Evolutionary conservation across 495 filamentous ascomycete species (phyloP), one percentile per base, ranked within the genome.

Genomic region (Hypoxylon fuscum): DNA sequence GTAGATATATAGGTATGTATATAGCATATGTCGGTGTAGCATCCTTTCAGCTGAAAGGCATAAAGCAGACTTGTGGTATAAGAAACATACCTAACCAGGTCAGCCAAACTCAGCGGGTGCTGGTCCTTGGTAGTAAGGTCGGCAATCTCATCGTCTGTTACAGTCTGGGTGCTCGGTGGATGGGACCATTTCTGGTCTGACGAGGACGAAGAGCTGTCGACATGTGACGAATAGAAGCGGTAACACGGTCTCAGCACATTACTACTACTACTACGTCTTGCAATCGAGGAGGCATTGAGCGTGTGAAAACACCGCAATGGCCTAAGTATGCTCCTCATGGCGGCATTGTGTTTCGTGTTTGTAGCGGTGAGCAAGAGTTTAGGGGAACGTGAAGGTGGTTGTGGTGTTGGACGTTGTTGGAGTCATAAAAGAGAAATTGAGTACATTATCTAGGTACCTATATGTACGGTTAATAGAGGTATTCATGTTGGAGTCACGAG

Each of bases 61-160:
- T 44, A 11, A 15, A 27, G n/a, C 42, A 40, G 2, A 17, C n/a
- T 20, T 18, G 15, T 3, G 38, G 21, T 27, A n/a, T n/a, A n/a
- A n/a, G n/a, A 8, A 27, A 64, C 77, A 60, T 77, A 96, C 92
- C 88, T 93, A 59, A 97, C 87, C 23, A 98, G 79, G 73, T 98
- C 94, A 41, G 90, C 87, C 14, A 98, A 81, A 17, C 90, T 94
- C 70, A 98, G 79, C 8, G 87, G 84, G 62, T 94, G 91, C 35
- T 96, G 81, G 23, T 89, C 88, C 71, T 88, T 87, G 31, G 87
- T 85, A 35, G 93, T 91, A 32, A 97, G 84, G 38, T 80, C 81
- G 27, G 89, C 83, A 55, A 97, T 88, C 67, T 93, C 87, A 62
- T 92, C 87, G 68, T 90, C 76, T 1, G 74, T 74, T 14, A 78